Percentiles rank a stretch among this genome's conserved stretches.
Conservation (phyloP, 2,329 filamentous ascomycete species). For the Mollisia scopiformis region DNA sequence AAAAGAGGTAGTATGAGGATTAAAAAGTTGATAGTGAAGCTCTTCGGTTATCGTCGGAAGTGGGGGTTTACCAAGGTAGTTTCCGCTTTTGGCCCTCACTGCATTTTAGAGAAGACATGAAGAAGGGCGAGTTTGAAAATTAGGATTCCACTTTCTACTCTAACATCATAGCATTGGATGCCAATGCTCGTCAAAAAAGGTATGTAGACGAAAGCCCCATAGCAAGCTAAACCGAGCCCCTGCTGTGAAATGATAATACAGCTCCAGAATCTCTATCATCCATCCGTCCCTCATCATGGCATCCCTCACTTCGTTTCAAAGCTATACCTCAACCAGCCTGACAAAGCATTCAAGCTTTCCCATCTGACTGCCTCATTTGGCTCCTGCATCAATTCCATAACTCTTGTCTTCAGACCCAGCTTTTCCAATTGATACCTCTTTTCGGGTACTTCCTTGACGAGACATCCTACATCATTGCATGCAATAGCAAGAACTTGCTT, state of each 20-base stretch:
- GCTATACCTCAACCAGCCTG: slow-evolving; percentile 75
- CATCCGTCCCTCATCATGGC: slow-evolving; percentile 1
- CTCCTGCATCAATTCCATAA: slow-evolving; percentile 76
- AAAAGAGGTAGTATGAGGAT: slow-evolving; percentile 4
- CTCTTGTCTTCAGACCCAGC: slow-evolving; percentile 66
- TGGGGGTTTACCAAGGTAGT: slow-evolving; percentile 7
- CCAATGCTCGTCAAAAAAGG: slow-evolving; percentile 14
- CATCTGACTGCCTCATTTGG: slow-evolving; percentile 71
- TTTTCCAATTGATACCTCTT: slow-evolving; percentile 68
- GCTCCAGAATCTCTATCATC: background rate
- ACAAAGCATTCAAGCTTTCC: slow-evolving; percentile 74
- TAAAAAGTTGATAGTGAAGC: slow-evolving; percentile 5
- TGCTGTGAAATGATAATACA: slow-evolving; percentile 27
- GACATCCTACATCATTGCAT: slow-evolving; percentile 71
- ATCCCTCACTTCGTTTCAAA: slow-evolving; percentile 49
- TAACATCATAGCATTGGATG: slow-evolving; percentile 25
- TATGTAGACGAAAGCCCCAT: slow-evolving; percentile 9
- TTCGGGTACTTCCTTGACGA: slow-evolving; percentile 74
- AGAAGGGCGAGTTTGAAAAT: background rate
- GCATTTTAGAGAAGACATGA: background rate
- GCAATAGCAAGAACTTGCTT: slow-evolving; percentile 75
- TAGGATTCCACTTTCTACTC: slow-evolving; percentile 22
- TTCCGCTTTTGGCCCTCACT: background rate
- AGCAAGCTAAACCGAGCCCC: slow-evolving; percentile 9
- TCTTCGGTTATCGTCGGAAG: slow-evolving; percentile 22